Conservation (phyloP, 202 grass and related monocot species). For the Schoenoplectus tabernaemontani region DNA sequence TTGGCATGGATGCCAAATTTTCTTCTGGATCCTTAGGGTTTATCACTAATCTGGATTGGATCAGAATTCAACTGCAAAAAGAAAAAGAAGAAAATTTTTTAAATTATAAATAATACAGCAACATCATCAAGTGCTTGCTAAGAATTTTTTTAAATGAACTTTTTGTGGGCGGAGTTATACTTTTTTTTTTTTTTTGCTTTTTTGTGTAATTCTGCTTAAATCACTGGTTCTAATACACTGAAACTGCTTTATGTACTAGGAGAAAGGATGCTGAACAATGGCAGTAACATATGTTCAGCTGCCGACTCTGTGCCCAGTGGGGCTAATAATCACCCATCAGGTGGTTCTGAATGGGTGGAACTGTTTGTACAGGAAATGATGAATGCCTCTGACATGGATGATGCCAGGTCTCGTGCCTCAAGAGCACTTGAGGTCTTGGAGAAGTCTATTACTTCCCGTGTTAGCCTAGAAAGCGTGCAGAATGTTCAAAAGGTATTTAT, state of each 20-base stretch:
- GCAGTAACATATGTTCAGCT: constrained; percentile 15
- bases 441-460: constrained; percentile 31
- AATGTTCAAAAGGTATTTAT: constrained; percentile 46
- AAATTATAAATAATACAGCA: not conserved
- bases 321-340: constrained; percentile 25
- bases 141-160: not conserved
- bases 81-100: no score
- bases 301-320: constrained; percentile 1
- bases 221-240: not conserved
- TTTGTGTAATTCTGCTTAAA: not conserved
- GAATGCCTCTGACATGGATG: constrained; percentile 27
- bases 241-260: not conserved
- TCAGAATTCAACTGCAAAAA: not conserved
- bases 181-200: no score
- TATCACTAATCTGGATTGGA: not conserved
- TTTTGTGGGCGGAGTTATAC: not conserved
- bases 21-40: not conserved
- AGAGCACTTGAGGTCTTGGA: constrained; percentile 51
- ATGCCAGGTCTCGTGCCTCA: constrained; percentile 43
- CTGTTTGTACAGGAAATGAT: constrained; percentile 61
- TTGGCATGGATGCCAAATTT: not conserved
- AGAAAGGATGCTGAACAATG: constrained; percentile 11
- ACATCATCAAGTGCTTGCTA: not conserved
- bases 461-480: constrained; percentile 26
- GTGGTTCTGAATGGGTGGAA: constrained; percentile 55